Base-by-base conservation (phyloP, 768 basidiomycete species). In the Tricholoma hemisulphureum region DNA sequence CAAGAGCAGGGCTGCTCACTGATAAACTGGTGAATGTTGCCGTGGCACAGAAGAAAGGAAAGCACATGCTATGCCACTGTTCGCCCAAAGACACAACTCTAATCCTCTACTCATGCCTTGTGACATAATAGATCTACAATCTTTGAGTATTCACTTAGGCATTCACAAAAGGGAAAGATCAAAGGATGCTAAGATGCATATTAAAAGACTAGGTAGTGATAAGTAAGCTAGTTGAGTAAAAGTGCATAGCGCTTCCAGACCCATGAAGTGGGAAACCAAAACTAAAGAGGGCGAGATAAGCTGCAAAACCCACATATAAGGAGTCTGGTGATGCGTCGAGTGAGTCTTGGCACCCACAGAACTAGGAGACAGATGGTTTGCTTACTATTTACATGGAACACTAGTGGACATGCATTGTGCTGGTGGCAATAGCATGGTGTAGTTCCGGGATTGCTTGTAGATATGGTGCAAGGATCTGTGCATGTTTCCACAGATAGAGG, bases 391-490 rank as follows among this genome's bases (percentile, higher is more conserved):
- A 45, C 7, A 5, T 14, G 21, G 43, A 24, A 14, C 21, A 24
- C 13, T 14, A 45, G 43, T 24, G 43, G 21, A 45, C 43, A 23
- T 24, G 7, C 43, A 24, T 6, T 6, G 16, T 45, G 21, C 21
- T 45, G 5, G 21, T 45, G 11, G 43, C 7, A 9, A 57, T 37
- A 7, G 32, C 6, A 6, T 58, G 24, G 37, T 58, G 51, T 26
- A 59, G 34, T 11, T 49, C 13, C 16, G 35, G 60, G 23, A 52
- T 21, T 9, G 61, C 52, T 31, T 59, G 61, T 1, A 62, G 11
- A 29, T 57, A 62, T 34, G 58, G 61, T 10, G 58, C 61, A 3
- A 62, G n/a, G 9, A 59, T 62, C 11, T 53, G 58, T 11, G 51
- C 55, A 37, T 62, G 61, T 24, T 62, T 62, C 0, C 14, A 16